Percentiles rank a stretch among this genome's conserved stretches.
These are phyloP conservation scores for Dothideomycetes sp. DNA, from an alignment of 2,329 filamentous ascomycete species.

Conservation along the genomic window DNA sequence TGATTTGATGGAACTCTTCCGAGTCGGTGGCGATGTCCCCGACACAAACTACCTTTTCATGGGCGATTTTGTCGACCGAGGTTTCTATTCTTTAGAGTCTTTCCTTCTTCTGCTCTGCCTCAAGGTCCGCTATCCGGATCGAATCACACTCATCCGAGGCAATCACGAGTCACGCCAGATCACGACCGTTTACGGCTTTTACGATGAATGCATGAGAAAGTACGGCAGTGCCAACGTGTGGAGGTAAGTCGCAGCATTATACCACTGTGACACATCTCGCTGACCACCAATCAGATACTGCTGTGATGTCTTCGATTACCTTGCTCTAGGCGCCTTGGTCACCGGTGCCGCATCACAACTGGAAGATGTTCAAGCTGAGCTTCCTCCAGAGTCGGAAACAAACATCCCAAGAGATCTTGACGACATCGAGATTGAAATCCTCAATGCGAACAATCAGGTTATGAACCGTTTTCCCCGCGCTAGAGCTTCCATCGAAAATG, in stretches of 20 bases:
- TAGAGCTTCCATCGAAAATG: constrained; percentile 16
- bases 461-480: constrained; percentile 59
- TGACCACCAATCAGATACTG: constrained; percentile 45
- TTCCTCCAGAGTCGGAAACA: constrained; percentile 43
- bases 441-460: constrained; percentile 71
- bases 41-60: constrained; percentile 97
- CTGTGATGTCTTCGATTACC: constrained; percentile 95
- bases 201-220: constrained; percentile 92
- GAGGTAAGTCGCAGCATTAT: constrained; percentile 47
- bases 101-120: constrained; percentile 91
- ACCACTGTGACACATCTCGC: neutral
- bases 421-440: constrained; percentile 85
- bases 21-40: constrained; percentile 84
- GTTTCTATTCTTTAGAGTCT: constrained; percentile 95
- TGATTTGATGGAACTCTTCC: constrained; percentile 92
- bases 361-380: constrained; percentile 19
- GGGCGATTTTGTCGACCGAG: constrained; percentile 95
- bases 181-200: constrained; percentile 95
- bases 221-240: constrained; percentile 96
- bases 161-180: constrained; percentile 97
- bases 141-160: constrained; percentile 71
- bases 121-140: constrained; percentile 94
- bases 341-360: constrained; percentile 66
- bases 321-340: constrained; percentile 79
- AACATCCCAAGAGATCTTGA: constrained; percentile 45